Evolutionary conservation across 2,329 filamentous ascomycete genomes (phyloP), one percentile per base, ranked within the genome.

Genomic region (Myriosclerotinia curreyana): DNA sequence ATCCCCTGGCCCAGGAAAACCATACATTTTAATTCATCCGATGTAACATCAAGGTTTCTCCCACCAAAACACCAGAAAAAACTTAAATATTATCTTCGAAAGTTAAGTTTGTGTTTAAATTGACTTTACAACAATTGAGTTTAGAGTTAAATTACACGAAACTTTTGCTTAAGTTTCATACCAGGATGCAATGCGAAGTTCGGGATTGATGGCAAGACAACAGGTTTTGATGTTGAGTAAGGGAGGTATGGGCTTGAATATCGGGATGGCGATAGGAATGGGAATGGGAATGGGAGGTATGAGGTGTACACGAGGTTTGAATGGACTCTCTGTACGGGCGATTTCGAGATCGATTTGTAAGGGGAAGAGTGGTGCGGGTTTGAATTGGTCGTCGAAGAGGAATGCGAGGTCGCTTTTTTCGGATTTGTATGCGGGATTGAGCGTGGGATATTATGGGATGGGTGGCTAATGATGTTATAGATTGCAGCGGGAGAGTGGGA

Each of bases 351-450:
- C 42, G 12, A 14, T 48, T 17, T 48, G 42, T 59, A 59, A 11
- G 31, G 31, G 25, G 15, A 28, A 28, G 28, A 15, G 54, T n/a
- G 11, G 25, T 56, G 40, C n/a, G 40, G 40, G 40, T 14, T 46
- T 44, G 6, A 20, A 40, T 36, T 34, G 28, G 28, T 31, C 12
- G 20, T 17, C 20, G 40, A 17, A 14, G 42, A 12, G 42, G 28
- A 36, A 36, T 46, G 55, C 28, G 14, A n/a, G 28, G 8, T 42
- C 20, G 31, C 31, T 59, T 25, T 48, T 59, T 25, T 38, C 55
- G 36, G 42, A 59, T 20, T 48, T 59, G 55, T 20, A 59, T 59
- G 55, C 48, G 42, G 36, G 28, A 34, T 36, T 48, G 54, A 11
- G 14, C 28, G 40, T 34, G 54, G n/a, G 36, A 17, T 4, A 36